These are phyloP conservation scores for Pichia sp. DNA, from an alignment of 1,139 yeast species.

Conservation along the genomic window DNA sequence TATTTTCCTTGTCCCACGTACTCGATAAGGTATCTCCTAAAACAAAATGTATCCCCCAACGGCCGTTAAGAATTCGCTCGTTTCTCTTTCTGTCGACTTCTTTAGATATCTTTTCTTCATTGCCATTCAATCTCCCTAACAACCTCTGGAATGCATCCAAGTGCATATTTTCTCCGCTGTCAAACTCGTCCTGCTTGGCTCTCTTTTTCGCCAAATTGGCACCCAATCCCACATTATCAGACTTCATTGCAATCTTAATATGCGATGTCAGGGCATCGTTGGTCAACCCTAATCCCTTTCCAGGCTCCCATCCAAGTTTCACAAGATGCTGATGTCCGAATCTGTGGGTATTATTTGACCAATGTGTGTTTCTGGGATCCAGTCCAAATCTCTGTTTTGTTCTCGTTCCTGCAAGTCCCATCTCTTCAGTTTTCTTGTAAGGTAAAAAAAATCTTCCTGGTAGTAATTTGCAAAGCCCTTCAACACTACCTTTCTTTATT, in stretches of 20 bases:
- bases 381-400: constrained; percentile 81
- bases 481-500: neutral
- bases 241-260: constrained; percentile 75
- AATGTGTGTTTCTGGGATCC: constrained; percentile 90
- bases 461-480: neutral
- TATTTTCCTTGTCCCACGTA: constrained; percentile 72
- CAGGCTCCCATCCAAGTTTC: constrained; percentile 88
- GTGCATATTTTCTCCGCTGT: constrained; percentile 83
- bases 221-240: constrained; percentile 85
- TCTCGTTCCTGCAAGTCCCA: constrained; percentile 90
- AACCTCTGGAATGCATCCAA: constrained; percentile 89
- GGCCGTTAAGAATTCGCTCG: constrained; percentile 66
- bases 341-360: constrained; percentile 84
- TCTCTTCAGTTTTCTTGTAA: constrained; percentile 23
- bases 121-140: constrained; percentile 80
- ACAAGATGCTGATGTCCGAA: constrained; percentile 86
- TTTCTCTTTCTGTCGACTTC: constrained; percentile 65
- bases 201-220: constrained; percentile 57
- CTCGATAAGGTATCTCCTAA: constrained; percentile 79
- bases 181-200: constrained; percentile 51
- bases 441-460: neutral
- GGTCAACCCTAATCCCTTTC: constrained; percentile 76
- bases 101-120: constrained; percentile 52
- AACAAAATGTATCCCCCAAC: constrained; percentile 84
- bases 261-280: constrained; percentile 68